phyloP scores from a whole-genome alignment of 2,329 filamentous ascomycete species.

The Simplicillium aogashimaense region DNA sequence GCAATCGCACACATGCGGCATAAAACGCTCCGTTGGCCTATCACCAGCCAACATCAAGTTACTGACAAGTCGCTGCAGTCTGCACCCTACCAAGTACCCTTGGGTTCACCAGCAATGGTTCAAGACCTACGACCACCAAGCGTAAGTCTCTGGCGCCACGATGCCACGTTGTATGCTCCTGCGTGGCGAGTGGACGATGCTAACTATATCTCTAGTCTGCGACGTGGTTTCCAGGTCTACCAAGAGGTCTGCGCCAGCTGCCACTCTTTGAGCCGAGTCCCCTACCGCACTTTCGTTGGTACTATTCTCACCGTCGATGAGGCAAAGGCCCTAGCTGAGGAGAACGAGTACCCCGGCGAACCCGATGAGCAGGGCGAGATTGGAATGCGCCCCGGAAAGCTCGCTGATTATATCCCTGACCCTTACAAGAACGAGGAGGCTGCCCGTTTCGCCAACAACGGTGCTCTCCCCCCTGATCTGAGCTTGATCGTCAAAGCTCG shows the following conservation, averaged over 20 bases:
- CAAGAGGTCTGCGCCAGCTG: slow-evolving; percentile 95
- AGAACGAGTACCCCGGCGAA: slow-evolving; percentile 97
- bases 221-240: slow-evolving; percentile 99
- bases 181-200: not conserved
- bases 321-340: slow-evolving; percentile 93
- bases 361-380: slow-evolving; percentile 97
- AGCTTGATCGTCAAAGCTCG: slow-evolving; percentile 95
- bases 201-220: slow-evolving; percentile 51
- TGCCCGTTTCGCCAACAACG: slow-evolving; percentile 94
- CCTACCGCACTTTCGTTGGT: slow-evolving; percentile 87
- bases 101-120: slow-evolving; percentile 89
- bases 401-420: slow-evolving; percentile 89
- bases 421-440: slow-evolving; percentile 99
- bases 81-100: slow-evolving; percentile 85
- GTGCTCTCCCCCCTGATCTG: slow-evolving; percentile 94
- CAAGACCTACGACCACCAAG: slow-evolving; percentile 95
- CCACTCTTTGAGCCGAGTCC: slow-evolving; percentile 91
- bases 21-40: slow-evolving; percentile 2
- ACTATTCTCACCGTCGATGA: slow-evolving; percentile 91
- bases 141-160: slow-evolving; percentile 50
- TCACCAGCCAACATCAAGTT: not conserved
- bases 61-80: slow-evolving; percentile 42
- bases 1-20: slow-evolving; percentile 5
- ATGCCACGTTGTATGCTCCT: slow-evolving; percentile 1
- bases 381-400: slow-evolving; percentile 96